Percentiles rank a stretch among this genome's conserved stretches.
Conservation (phyloP, 2,329 filamentous ascomycete genomes). For the Thielaviopsis populi region DNA sequence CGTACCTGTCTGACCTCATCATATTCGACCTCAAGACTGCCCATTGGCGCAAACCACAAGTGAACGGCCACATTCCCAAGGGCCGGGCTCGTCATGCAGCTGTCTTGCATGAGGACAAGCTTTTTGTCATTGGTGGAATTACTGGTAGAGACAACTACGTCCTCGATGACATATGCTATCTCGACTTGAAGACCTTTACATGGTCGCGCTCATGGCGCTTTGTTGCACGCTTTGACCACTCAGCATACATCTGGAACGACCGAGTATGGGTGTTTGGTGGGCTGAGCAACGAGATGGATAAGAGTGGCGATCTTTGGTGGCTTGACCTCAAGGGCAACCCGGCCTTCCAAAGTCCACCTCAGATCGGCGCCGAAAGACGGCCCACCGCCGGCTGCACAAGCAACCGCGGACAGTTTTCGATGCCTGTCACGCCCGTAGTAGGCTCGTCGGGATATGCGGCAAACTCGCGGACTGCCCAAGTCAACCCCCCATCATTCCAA, state of each 20-base stretch:
- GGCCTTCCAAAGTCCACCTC: slow-evolving; percentile 60
- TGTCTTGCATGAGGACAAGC: slow-evolving; percentile 86
- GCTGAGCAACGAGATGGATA: slow-evolving; percentile 90
- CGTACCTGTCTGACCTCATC: slow-evolving; percentile 88
- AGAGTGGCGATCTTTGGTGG: slow-evolving; percentile 94
- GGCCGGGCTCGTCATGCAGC: slow-evolving; percentile 87
- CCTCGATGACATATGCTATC: slow-evolving; percentile 88
- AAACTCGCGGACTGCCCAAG: slow-evolving; percentile 51
- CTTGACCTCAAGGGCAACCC: slow-evolving; percentile 83
- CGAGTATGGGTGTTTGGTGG: slow-evolving; percentile 95
- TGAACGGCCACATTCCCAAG: slow-evolving; percentile 71
- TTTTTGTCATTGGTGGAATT: slow-evolving; percentile 92
- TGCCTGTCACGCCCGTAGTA: slow-evolving; percentile 34
- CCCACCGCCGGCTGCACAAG: slow-evolving; percentile 23
- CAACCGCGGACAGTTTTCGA: slow-evolving; percentile 24
- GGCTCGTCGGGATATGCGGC: slow-evolving; percentile 50
- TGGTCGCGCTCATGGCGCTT: slow-evolving; percentile 97
- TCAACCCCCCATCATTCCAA: slow-evolving; percentile 52
- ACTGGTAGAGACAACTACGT: slow-evolving; percentile 86
- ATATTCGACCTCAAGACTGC: slow-evolving; percentile 90
- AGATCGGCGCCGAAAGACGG: slow-evolving; percentile 37
- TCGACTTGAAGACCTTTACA: slow-evolving; percentile 92
- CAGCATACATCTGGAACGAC: slow-evolving; percentile 81
- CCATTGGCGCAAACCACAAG: slow-evolving; percentile 85
- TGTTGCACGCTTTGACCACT: slow-evolving; percentile 86